Evolutionary conservation across 2,329 filamentous ascomycete species (phyloP), one percentile per base, ranked within the genome.

Genomic region (Pseudocercospora eumusae): DNA sequence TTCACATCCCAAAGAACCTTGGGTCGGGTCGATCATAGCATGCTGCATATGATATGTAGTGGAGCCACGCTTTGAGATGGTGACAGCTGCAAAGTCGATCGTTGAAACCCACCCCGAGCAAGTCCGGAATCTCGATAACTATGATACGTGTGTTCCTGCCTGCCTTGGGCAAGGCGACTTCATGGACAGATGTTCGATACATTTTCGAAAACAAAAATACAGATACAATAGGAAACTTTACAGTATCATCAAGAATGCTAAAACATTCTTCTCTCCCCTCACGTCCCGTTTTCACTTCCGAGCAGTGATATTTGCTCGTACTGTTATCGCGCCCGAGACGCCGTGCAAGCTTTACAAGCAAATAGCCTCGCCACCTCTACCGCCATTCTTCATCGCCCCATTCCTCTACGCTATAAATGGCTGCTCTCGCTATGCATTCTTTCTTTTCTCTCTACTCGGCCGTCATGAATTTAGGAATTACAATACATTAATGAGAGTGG

Each of bases 401-500:
- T 28, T n/a, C 23, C 44, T 47, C 44, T 47, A 21, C 44, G n/a
- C 44, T 25, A 18, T 23, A 13, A 47, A 47, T 40, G n/a, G 36
- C 36, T n/a, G 23, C 44, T 13, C 5, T 47, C 10, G 44, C 44
- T 23, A 47, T 47, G 44, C 20, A 15, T 25, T 15, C 20, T 9
- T 45, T 4, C 44, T 18, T 23, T 21, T 23, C 44, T 23, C 23
- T 27, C 52, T 20, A 21, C 27, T 28, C 50, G 27, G 27, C 27
- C n/a, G 28, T 54, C n/a, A 52, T 52, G 25, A 52, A 52, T 18
- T 54, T 40, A 7, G 5, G 3, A 40, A 54, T 31, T 52, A 25
- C 23, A 36, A 40, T 45, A 57, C 6, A 18, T 50, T 64, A 67
- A 47, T 68, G 66, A 42, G 62, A 59, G 47, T 66, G 64, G 9